These are phyloP conservation scores for Beta macrorhiza DNA, from an alignment of 179 eudicot species.

Conservation along the genomic window DNA sequence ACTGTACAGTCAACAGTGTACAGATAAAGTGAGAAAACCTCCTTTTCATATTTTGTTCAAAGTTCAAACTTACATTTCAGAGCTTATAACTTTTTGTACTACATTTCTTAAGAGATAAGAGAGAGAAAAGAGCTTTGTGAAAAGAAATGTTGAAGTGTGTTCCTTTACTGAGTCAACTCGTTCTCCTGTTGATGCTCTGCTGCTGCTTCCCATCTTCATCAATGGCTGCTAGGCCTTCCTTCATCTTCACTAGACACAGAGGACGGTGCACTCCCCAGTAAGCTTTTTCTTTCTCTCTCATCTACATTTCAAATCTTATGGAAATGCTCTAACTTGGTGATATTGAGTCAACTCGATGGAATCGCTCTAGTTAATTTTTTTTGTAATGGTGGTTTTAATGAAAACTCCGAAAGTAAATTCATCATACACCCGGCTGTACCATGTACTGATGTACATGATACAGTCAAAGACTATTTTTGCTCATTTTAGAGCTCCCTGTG, in stretches of 20 bases:
- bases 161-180: constrained; percentile 37
- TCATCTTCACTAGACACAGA: constrained; percentile 55
- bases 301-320: not conserved
- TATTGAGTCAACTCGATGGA: constrained; percentile 12
- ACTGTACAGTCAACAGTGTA: too few relatives aligned
- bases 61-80: too few relatives aligned
- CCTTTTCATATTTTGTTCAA: too few relatives aligned
- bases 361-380: not conserved
- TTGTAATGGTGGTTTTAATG: not conserved
- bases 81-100: too few relatives aligned
- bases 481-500: too few relatives aligned
- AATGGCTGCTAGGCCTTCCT: constrained; percentile 44
- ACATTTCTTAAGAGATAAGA: too few relatives aligned
- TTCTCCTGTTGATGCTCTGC: constrained; percentile 12
- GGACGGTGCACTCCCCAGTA: constrained; percentile 91
- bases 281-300: constrained; percentile 17
- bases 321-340: not conserved
- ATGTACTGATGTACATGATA: too few relatives aligned
- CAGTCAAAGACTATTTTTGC: too few relatives aligned
- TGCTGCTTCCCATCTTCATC: constrained; percentile 22
- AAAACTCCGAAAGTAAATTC: not conserved
- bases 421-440: too few relatives aligned
- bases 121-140: too few relatives aligned
- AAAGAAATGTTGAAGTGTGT: constrained; percentile 26
- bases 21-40: too few relatives aligned